phyloP scores from a whole-genome alignment of 116 monocot species.

The Thalassia testudinum region DNA sequence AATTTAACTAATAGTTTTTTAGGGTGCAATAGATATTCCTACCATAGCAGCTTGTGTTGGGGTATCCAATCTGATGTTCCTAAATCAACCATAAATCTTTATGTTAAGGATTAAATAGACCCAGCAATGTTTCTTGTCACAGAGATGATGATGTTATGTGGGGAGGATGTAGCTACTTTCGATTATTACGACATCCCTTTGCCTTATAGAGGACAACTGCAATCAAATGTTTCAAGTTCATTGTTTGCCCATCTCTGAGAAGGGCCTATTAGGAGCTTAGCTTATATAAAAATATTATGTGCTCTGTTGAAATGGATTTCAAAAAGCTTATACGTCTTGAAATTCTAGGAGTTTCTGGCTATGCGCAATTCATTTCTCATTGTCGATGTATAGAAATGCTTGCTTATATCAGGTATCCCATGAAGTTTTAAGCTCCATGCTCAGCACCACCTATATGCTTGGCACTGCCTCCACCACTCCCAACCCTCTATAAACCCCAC shows the following conservation, averaged over 20 bases:
- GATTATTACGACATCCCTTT: slow-evolving; percentile 74
- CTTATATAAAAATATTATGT: slow-evolving; percentile 72
- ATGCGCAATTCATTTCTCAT: slow-evolving; percentile 94
- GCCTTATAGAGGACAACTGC: slow-evolving; percentile 92
- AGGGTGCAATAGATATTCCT: slow-evolving; percentile 84
- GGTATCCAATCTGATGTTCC: slow-evolving; percentile 72
- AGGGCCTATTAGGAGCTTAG: slow-evolving; percentile 79
- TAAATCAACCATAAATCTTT: slow-evolving; percentile 65
- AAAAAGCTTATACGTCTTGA: slow-evolving; percentile 64
- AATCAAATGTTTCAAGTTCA: slow-evolving; percentile 58
- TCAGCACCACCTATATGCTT: no score
- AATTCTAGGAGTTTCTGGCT: slow-evolving; percentile 80
- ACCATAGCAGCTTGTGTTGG: slow-evolving; percentile 74
- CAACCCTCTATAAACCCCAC: no score
- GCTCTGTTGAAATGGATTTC: slow-evolving; percentile 84
- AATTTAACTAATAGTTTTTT: slow-evolving; percentile 7
- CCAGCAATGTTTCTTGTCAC: slow-evolving; percentile 87
- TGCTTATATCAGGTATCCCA: slow-evolving; percentile 79
- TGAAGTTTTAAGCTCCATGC: no score
- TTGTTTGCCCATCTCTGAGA: slow-evolving; percentile 85
- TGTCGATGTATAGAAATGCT: slow-evolving; percentile 82
- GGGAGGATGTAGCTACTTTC: slow-evolving; percentile 83
- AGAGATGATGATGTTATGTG: slow-evolving; percentile 98
- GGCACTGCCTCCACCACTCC: no score
- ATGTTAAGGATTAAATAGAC: slow-evolving; percentile 65